Percentiles rank a stretch among this genome's conserved stretches.
These are phyloP conservation scores for Wickerhamiella sorbophila DNA, from an alignment of 805 yeast species.

Conservation along the genomic window DNA sequence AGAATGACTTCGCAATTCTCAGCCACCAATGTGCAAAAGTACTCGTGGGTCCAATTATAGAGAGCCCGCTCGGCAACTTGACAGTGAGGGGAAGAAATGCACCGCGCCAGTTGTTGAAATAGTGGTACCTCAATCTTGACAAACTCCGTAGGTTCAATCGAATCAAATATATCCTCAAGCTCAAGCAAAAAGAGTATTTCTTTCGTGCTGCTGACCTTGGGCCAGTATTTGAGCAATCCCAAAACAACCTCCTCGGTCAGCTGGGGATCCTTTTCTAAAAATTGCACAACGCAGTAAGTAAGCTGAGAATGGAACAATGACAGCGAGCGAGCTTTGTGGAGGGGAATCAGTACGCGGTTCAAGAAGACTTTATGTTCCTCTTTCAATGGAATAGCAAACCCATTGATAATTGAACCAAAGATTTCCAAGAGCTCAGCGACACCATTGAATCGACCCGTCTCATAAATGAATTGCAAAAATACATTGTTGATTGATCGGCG, in stretches of 20 bases:
- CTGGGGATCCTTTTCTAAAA: conserved; percentile 82
- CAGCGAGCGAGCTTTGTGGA: conserved; percentile 81
- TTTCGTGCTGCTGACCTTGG: conserved; percentile 85
- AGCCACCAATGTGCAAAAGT: conserved; percentile 75
- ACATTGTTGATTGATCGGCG: conserved; percentile 85
- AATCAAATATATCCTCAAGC: conserved; percentile 92
- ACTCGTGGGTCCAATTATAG: conserved; percentile 89
- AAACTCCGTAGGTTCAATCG: conserved; percentile 87
- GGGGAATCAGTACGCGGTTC: conserved; percentile 72
- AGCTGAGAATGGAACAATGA: conserved; percentile 91
- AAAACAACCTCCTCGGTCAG: conserved; percentile 92
- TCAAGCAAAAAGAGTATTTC: conserved; percentile 94
- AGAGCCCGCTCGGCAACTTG: conserved; percentile 94
- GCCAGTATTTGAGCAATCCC: conserved; percentile 93
- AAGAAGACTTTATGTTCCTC: conserved; percentile 92
- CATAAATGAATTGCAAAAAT: conserved; percentile 84
- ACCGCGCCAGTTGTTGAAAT: conserved; percentile 84
- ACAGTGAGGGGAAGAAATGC: conserved; percentile 89
- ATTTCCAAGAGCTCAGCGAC: conserved; percentile 89
- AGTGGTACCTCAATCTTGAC: conserved; percentile 82
- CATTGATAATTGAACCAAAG: conserved; percentile 90
- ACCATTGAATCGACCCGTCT: conserved; percentile 91
- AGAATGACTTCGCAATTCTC: conserved; percentile 79
- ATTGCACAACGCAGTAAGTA: conserved; percentile 94
- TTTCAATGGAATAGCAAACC: conserved; percentile 91